A percentile compares a stretch with the other conserved stretches of the same genome.
These are phyloP conservation scores for Phytophthora pluvialis DNA, from an alignment of 352 stramenopile genomes.

Conservation along the genomic window DNA sequence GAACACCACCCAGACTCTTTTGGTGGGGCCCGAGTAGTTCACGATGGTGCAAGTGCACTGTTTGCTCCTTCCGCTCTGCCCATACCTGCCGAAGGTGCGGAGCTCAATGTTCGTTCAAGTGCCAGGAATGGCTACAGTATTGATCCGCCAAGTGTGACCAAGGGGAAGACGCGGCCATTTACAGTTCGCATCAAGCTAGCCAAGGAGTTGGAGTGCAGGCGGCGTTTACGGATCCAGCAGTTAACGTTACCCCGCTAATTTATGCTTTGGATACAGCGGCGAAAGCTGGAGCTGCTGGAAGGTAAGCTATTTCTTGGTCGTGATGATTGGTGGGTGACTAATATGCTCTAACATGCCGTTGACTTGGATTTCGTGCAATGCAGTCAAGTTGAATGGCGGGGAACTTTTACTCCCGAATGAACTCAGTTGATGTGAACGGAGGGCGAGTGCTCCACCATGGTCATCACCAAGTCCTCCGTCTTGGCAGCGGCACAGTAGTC, in stretches of 20 bases:
- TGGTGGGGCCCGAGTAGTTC: neutral
- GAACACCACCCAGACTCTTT: constrained; percentile 11
- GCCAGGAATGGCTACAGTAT: constrained; percentile 9
- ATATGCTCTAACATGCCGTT: neutral
- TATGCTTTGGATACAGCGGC: neutral
- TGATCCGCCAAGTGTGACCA: neutral
- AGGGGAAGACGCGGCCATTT: neutral
- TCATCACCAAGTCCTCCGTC: neutral
- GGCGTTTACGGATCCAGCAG: neutral
- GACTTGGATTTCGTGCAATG: too few relatives aligned
- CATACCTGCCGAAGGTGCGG: neutral
- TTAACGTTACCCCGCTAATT: neutral
- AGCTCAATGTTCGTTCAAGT: neutral
- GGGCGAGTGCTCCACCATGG: neutral
- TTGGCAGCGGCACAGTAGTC: too few relatives aligned
- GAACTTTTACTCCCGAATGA: neutral
- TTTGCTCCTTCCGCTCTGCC: constrained; percentile 3
- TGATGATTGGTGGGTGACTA: neutral
- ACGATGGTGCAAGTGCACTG: constrained; percentile 5
- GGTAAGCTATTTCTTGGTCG: neutral
- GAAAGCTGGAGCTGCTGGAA: neutral
- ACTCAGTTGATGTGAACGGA: neutral
- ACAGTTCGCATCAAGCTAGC: neutral
- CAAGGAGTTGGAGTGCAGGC: neutral
- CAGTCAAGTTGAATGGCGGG: neutral